Conservation (phyloP, 2,329 filamentous ascomycete genomes). For the Sphaerulina musiva region DNA sequence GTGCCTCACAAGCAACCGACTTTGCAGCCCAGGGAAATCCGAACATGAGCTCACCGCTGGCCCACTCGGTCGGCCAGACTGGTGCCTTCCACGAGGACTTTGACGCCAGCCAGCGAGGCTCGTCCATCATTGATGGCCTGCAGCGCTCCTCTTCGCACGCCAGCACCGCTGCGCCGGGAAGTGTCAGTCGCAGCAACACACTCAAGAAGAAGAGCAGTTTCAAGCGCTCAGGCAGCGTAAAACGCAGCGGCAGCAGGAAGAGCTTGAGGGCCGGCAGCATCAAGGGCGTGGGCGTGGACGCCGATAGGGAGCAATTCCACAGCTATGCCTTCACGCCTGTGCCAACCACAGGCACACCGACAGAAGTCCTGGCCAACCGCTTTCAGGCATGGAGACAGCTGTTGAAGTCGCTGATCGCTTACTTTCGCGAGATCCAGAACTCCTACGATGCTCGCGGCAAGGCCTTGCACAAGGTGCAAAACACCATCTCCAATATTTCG, state of each 20-base stretch:
- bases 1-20: constrained; percentile 27
- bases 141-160: constrained; percentile 55
- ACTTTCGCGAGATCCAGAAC: constrained; percentile 84
- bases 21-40: constrained; percentile 35
- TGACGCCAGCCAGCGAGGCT: constrained; percentile 61
- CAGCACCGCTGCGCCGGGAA: constrained; percentile 40
- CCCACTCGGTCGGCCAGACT: constrained; percentile 32
- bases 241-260: constrained; percentile 70
- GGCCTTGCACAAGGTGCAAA: constrained; percentile 71
- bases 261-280: constrained; percentile 84
- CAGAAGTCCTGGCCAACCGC: constrained; percentile 75
- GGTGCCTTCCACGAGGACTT: constrained; percentile 50
- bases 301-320: constrained; percentile 61
- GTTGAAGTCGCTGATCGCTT: constrained; percentile 86
- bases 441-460: constrained; percentile 85
- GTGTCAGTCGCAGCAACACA: constrained; percentile 60
- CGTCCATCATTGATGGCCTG: constrained; percentile 54
- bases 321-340: constrained; percentile 88
- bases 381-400: constrained; percentile 97
- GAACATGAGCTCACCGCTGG: constrained; percentile 33
- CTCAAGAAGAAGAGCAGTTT: constrained; percentile 84
- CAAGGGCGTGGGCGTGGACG: constrained; percentile 58
- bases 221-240: constrained; percentile 65
- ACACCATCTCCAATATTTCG: constrained; percentile 72
- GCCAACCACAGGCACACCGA: constrained; percentile 79